Evolutionary conservation across 768 basidiomycete genomes (phyloP), one percentile per base, ranked within the genome.

Genomic region (Xerocomus spinulosus): DNA sequence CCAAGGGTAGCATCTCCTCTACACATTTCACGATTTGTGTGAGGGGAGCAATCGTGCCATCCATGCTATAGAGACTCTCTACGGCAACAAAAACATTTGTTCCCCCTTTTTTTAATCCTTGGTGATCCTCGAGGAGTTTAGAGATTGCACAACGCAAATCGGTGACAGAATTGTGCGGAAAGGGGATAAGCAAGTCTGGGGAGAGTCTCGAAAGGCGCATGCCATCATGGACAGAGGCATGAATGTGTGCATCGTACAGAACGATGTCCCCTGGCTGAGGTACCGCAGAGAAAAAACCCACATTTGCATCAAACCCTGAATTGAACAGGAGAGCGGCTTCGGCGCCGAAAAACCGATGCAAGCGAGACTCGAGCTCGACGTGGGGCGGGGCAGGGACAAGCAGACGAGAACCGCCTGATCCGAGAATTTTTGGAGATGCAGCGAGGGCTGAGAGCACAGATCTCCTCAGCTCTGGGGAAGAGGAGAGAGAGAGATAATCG

Each of bases 31-130:
- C 78, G 39, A 96, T 82, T 35, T 79, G 78, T 14, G 44, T 44
- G 24, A 98, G 71, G 0, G 92, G 92, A 0, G 86, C 76, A 50
- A 95, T 77, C 23, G 92, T 95, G 13, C 95, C 95, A 55, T 98
- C 95, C 95, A 98, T 98, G 48, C 85, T 89, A 57, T 97, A 97
- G 37, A 97, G 66, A 30, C 82, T 85, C 73, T 98, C 95, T 7
- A 96, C 83, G 0, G 90, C 83, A 12, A 98, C 66, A 59, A 94
- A 96, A 3, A 89, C 68, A 55, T 72, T 83, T 29, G 53, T 52
- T 23, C 68, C 63, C 0, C 79, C 81, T 0, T 55, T 50, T 46
- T 53, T 56, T 14, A 82, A 56, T 30, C 60, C 67, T 0, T 63
- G 59, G n/a, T 66, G 61, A 38, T 71, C 69, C 3, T 61, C 45